Percentiles rank a stretch among this genome's conserved stretches.
Conservation (phyloP, 148 eudicot genomes). For the Vaccinium corymbosum region DNA sequence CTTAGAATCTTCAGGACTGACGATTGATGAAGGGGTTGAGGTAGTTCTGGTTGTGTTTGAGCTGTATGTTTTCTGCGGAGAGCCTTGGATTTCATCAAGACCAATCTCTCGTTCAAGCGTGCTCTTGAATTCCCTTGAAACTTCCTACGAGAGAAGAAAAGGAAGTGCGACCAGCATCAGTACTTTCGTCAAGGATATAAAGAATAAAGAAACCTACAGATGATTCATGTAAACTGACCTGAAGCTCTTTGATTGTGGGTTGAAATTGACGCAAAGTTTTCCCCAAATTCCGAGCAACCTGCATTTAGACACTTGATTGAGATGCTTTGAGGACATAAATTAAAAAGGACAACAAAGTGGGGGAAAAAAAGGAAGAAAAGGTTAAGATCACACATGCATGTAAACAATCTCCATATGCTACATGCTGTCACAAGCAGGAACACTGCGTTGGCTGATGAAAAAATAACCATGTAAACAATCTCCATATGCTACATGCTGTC, state of each 20-base stretch:
- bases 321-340: slow-evolving; percentile 1
- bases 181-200: not conserved
- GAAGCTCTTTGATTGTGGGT: slow-evolving; percentile 93
- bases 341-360: not conserved
- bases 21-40: slow-evolving; percentile 28
- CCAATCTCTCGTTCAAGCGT: slow-evolving; percentile 90
- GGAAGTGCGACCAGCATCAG: not conserved
- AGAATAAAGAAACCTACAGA: not conserved
- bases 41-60: slow-evolving; percentile 34
- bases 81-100: slow-evolving; percentile 65
- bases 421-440: not conserved
- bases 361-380: not conserved
- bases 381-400: not conserved
- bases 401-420: not conserved
- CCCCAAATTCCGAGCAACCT: slow-evolving; percentile 89
- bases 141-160: slow-evolving; percentile 47
- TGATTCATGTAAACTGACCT: slow-evolving; percentile 37
- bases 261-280: slow-evolving; percentile 88
- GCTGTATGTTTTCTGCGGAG: slow-evolving; percentile 31
- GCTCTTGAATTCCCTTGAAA: slow-evolving; percentile 93
- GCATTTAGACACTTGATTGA: slow-evolving; percentile 24
- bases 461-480: not conserved
- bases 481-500: not conserved
- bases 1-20: slow-evolving; percentile 38
- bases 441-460: not conserved